Evolutionary conservation across 2,329 filamentous ascomycete genomes (phyloP).

Genomic region (Ciborinia camelliae): DNA sequence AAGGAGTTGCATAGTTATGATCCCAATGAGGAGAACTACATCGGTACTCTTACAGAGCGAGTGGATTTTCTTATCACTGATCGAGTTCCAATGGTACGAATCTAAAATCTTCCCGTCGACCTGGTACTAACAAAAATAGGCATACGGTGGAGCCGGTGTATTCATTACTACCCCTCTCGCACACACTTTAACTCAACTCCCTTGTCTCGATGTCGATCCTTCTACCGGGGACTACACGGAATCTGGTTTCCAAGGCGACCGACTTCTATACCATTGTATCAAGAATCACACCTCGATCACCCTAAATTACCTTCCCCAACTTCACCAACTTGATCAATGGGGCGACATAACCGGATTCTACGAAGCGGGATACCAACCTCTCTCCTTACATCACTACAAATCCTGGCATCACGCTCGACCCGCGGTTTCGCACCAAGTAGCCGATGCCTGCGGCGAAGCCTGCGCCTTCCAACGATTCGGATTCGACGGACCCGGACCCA

Average conservation of each 20-base stretch:
- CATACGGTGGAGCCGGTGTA: slow-evolving; percentile 37
- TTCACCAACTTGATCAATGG: slow-evolving; percentile 36
- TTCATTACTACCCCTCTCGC: slow-evolving; percentile 33
- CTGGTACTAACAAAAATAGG: slow-evolving; percentile 27
- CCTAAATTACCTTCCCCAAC: slow-evolving; percentile 30
- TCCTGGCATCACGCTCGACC: slow-evolving; percentile 34
- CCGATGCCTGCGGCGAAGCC: slow-evolving; percentile 37
- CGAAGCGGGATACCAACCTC: slow-evolving; percentile 32
- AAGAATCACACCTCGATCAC: slow-evolving; percentile 30
- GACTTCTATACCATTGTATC: slow-evolving; percentile 36
- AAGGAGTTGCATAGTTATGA: slow-evolving; percentile 38
- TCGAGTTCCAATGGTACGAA: slow-evolving; percentile 19
- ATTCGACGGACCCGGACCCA: slow-evolving; percentile 27
- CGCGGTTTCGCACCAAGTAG: slow-evolving; percentile 30
- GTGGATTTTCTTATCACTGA: slow-evolving; percentile 33
- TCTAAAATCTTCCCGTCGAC: slow-evolving; percentile 16
- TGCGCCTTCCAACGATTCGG: slow-evolving; percentile 37
- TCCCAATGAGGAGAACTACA: slow-evolving; percentile 33
- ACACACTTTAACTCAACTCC: slow-evolving; percentile 24
- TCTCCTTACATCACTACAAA: slow-evolving; percentile 37
- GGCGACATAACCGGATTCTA: slow-evolving; percentile 37
- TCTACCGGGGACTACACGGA: slow-evolving; percentile 27
- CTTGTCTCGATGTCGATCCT: slow-evolving; percentile 31
- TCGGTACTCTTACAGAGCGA: slow-evolving; percentile 37
- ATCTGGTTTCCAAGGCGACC: slow-evolving; percentile 34